These are phyloP conservation scores for Spathaspora jeffriesii DNA, from an alignment of 1,139 yeast genomes.

Conservation along the genomic window DNA sequence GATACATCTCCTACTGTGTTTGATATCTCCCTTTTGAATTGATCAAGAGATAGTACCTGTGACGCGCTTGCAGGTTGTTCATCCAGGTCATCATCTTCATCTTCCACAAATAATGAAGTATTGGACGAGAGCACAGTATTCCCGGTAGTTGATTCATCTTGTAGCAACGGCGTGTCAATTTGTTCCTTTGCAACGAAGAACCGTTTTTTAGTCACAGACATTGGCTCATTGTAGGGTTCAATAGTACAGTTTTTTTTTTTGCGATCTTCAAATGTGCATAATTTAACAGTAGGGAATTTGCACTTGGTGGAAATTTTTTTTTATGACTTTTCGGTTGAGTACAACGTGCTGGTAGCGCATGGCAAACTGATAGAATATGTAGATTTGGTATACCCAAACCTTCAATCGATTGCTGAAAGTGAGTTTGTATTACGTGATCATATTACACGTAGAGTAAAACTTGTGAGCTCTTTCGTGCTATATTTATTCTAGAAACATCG, in stretches of 20 bases:
- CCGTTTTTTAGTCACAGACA: slow-evolving; percentile 12
- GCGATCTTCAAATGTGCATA: too few species aligned
- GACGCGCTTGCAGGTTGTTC: slow-evolving; percentile 1
- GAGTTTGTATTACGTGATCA: too few species aligned
- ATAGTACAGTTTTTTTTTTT: neutral
- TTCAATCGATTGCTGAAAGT: too few species aligned
- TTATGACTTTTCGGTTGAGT: too few species aligned
- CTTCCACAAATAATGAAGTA: slow-evolving; percentile 18
- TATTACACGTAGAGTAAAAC: too few species aligned
- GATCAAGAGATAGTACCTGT: slow-evolving; percentile 10
- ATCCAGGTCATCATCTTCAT: slow-evolving; percentile 13
- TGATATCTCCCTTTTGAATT: slow-evolving; percentile 21
- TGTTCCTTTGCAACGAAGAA: slow-evolving; percentile 12
- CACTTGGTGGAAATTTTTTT: too few species aligned
- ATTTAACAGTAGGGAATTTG: too few species aligned
- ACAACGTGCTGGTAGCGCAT: too few species aligned
- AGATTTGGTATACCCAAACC: too few species aligned
- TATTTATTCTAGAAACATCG: too few species aligned
- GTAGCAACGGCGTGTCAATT: neutral
- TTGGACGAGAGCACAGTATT: neutral
- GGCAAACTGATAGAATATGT: too few species aligned
- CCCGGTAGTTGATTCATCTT: neutral
- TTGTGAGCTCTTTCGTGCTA: too few species aligned
- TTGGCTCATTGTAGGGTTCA: neutral
- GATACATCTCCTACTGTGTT: slow-evolving; percentile 23